Percentiles rank a stretch among this genome's conserved stretches.
Evolutionary conservation across 106 monocot genomes (phyloP).

Genomic region (Allium fistulosum): DNA sequence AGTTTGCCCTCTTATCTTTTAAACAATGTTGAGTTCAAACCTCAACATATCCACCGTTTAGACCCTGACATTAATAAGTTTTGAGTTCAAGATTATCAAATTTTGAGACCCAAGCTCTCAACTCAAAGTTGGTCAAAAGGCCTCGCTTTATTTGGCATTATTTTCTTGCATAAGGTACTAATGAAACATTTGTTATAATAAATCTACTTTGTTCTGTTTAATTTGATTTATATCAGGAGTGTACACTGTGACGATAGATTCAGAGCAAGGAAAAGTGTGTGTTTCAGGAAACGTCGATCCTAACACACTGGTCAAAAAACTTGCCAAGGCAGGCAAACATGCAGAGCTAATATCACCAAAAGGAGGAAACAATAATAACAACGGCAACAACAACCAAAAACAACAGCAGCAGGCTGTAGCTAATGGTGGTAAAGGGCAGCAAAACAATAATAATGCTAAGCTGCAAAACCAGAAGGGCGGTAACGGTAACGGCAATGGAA

Average conservation of each 20-base stretch:
- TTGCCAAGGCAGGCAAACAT: slow-evolving; percentile 60
- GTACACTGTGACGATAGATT: slow-evolving; percentile 41
- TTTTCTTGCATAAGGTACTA: not conserved
- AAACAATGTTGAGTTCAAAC: no score
- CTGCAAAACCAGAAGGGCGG: slow-evolving; percentile 11
- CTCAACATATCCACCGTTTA: no score
- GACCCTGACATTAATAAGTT: no score
- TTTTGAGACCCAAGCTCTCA: no score
- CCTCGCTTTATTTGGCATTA: not conserved
- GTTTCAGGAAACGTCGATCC: slow-evolving; percentile 71
- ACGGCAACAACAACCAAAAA: slow-evolving; percentile 31
- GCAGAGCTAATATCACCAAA: slow-evolving; percentile 47
- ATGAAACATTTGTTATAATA: slow-evolving; percentile 1
- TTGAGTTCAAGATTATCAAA: no score
- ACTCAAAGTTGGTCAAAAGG: no score
- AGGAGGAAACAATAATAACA: slow-evolving; percentile 5
- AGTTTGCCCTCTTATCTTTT: no score
- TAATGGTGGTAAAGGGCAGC: slow-evolving; percentile 5
- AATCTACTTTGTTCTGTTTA: not conserved
- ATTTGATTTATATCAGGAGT: slow-evolving; percentile 39
- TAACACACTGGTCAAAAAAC: slow-evolving; percentile 50
- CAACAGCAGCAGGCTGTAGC: slow-evolving; percentile 2
- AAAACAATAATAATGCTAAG: not conserved
- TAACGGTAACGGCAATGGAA: not conserved
- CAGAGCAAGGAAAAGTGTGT: slow-evolving; percentile 65